These are phyloP conservation scores for Ophiognomonia clavigignenti-juglandacearum DNA, from an alignment of 2,329 filamentous ascomycete genomes.

Conservation along the genomic window DNA sequence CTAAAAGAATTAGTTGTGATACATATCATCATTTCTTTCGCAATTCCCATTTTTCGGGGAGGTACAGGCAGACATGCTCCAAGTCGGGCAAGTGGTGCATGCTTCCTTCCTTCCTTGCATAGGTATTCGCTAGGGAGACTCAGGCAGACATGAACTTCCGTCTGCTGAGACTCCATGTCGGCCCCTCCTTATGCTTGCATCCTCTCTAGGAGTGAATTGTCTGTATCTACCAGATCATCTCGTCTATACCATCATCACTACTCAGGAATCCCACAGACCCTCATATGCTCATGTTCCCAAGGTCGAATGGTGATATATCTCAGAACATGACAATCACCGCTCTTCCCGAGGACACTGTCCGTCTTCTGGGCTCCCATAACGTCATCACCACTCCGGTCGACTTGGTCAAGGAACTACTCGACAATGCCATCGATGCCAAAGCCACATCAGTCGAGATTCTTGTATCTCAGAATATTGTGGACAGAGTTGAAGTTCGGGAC, in stretches of 20 bases:
- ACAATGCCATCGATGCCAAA: conserved; percentile 70
- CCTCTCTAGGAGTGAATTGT: too few relatives aligned
- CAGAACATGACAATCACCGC: conserved; percentile 44
- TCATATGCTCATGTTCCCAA: neutral
- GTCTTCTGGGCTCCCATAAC: conserved; percentile 56
- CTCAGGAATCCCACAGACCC: neutral
- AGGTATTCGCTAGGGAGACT: too few relatives aligned
- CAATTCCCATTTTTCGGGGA: too few relatives aligned
- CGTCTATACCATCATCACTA: too few relatives aligned
- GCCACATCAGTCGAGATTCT: conserved; percentile 62
- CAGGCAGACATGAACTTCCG: too few relatives aligned
- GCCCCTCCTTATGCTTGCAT: too few relatives aligned
- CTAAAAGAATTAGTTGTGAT: too few relatives aligned
- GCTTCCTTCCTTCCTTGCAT: neutral
- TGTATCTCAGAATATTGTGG: conserved; percentile 61
- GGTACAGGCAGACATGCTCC: too few relatives aligned
- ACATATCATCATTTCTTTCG: too few relatives aligned
- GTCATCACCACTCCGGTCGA: conserved; percentile 55
- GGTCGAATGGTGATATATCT: neutral
- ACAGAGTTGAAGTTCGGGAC: conserved; percentile 65
- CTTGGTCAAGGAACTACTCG: conserved; percentile 71
- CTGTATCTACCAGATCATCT: too few relatives aligned
- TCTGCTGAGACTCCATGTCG: too few relatives aligned
- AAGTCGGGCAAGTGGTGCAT: too few relatives aligned
- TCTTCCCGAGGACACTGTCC: conserved; percentile 44